These are phyloP conservation scores for Bruguiera parviflora DNA, from an alignment of 345 rosid genomes.

Conservation along the genomic window DNA sequence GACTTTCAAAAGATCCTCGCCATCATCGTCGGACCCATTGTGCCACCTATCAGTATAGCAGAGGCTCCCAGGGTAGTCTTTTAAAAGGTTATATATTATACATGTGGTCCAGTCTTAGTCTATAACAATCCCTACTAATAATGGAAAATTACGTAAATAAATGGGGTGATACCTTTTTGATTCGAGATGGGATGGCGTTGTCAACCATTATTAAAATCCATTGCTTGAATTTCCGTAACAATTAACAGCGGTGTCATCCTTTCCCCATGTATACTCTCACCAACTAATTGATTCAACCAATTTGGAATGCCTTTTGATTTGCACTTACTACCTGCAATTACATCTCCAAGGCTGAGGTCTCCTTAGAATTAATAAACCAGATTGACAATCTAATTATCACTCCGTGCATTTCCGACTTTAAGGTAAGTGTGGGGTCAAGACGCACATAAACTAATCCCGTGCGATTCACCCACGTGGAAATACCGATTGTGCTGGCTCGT, in stretches of 20 bases:
- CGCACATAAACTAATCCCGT: no score
- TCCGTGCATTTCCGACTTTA: conserved; percentile 34
- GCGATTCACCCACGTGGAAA: no score
- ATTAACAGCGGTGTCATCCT: conserved; percentile 15
- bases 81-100: background rate
- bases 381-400: conserved; percentile 40
- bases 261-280: background rate
- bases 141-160: conserved; percentile 13
- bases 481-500: no score
- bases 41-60: conserved; percentile 68
- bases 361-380: conserved; percentile 34
- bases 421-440: conserved; percentile 21
- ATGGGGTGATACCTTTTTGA: background rate
- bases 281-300: background rate
- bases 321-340: conserved; percentile 25
- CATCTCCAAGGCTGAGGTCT: conserved; percentile 24
- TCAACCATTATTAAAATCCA: conserved; percentile 3
- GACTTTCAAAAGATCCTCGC: conserved; percentile 59
- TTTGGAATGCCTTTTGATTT: conserved; percentile 10
- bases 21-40: conserved; percentile 42
- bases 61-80: background rate
- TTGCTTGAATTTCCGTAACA: background rate
- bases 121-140: background rate
- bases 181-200: conserved; percentile 13
- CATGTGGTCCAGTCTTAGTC: background rate